These are phyloP conservation scores for Parascedosporium putredinis DNA, from an alignment of 2,329 filamentous ascomycete species.

Conservation along the genomic window DNA sequence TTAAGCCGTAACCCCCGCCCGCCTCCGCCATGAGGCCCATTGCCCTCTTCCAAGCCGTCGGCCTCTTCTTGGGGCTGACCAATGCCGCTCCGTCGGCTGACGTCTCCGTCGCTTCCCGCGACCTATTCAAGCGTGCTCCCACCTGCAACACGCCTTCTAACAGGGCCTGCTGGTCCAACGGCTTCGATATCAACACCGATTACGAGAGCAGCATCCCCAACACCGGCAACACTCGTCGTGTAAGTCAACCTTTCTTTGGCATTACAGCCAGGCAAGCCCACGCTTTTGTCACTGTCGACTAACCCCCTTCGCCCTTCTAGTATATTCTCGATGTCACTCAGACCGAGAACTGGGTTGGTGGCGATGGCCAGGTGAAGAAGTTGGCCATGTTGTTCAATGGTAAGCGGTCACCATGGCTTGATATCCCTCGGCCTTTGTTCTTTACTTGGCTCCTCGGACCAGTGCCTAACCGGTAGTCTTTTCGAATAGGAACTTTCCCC, in stretches of 20 bases:
- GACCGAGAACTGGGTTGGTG: conserved; percentile 10
- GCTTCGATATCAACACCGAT: conserved; percentile 20
- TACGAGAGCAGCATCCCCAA: conserved; percentile 22
- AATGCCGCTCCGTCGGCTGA: conserved; percentile 3
- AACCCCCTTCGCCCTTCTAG: conserved; percentile 2
- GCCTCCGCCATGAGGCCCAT: conserved; percentile 4
- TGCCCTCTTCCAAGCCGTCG: conserved; percentile 6
- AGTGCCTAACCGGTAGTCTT: too few relatives aligned
- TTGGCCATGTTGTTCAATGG: conserved; percentile 16
- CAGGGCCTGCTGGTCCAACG: conserved; percentile 15
- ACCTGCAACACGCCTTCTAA: conserved; percentile 16
- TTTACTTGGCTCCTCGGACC: too few relatives aligned
- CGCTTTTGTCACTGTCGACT: not conserved
- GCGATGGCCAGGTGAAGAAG: conserved; percentile 14
- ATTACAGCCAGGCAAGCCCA: not conserved
- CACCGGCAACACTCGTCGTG: conserved; percentile 14
- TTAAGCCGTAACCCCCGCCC: not conserved
- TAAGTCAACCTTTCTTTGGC: not conserved
- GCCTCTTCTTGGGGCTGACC: conserved; percentile 9
- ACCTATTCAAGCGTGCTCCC: conserved; percentile 12
- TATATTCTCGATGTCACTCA: conserved; percentile 13
- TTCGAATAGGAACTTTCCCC: conserved; percentile 10
- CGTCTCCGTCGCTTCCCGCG: conserved; percentile 20
- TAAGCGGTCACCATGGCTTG: too few relatives aligned
- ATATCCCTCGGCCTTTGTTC: too few relatives aligned